Evolutionary conservation across 2,329 filamentous ascomycete species (phyloP).

Genomic region (Xylaria sp.): DNA sequence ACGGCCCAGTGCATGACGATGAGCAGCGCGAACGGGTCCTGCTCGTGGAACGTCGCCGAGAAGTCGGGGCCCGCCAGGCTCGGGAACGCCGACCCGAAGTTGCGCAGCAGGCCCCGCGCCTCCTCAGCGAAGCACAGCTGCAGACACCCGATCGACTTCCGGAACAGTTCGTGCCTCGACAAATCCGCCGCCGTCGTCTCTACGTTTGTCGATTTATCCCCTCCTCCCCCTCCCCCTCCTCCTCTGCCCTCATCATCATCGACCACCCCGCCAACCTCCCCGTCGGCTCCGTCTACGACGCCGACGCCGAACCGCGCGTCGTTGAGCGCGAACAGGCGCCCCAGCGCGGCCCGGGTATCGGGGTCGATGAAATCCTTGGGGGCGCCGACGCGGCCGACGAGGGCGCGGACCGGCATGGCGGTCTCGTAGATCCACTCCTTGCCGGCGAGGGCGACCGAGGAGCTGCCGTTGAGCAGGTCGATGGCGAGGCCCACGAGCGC

Average conservation of each 20-base stretch:
- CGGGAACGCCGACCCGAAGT: slow-evolving; percentile 38
- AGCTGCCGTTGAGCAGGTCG: slow-evolving; percentile 32
- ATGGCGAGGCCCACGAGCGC: slow-evolving; percentile 30
- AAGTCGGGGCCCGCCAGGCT: slow-evolving; percentile 37
- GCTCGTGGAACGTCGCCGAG: slow-evolving; percentile 32
- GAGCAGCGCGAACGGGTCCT: slow-evolving; percentile 42
- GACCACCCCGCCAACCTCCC: neutral
- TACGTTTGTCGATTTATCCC: neutral
- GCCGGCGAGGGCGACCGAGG: slow-evolving; percentile 30
- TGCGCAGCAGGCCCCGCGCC: slow-evolving; percentile 35
- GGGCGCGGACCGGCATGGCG: slow-evolving; percentile 29
- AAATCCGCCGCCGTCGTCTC: too few species aligned
- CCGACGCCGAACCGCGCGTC: slow-evolving; percentile 16
- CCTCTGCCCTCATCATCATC: neutral
- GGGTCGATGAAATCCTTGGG: slow-evolving; percentile 24
- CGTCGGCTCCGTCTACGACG: neutral
- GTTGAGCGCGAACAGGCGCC: slow-evolving; percentile 27
- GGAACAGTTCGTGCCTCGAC: slow-evolving; percentile 21
- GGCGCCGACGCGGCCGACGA: slow-evolving; percentile 28
- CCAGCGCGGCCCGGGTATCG: slow-evolving; percentile 25
- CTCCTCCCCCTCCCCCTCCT: neutral
- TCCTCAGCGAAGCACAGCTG: slow-evolving; percentile 41
- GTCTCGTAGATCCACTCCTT: slow-evolving; percentile 32
- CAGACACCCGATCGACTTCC: slow-evolving; percentile 31
- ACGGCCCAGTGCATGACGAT: slow-evolving; percentile 44